Conservation (phyloP, 2,329 filamentous ascomycete genomes). For the Sporothrix protearum region DNA sequence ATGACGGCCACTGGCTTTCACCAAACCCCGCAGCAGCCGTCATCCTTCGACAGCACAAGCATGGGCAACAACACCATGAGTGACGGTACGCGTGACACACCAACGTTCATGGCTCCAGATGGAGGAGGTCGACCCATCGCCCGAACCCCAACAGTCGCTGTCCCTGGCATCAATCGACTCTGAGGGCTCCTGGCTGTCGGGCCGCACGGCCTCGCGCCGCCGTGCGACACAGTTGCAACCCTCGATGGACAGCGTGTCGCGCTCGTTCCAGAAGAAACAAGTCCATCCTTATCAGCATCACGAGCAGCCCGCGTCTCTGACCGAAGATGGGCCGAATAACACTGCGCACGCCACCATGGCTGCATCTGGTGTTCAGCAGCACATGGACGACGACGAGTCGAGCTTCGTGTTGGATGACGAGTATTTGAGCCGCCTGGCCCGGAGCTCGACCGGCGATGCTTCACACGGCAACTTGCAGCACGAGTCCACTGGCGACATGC, state of each 20-base stretch:
- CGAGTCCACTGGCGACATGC: constrained; percentile 49
- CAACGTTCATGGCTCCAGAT: constrained; percentile 42
- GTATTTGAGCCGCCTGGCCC: constrained; percentile 59
- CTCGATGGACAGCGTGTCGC: constrained; percentile 54
- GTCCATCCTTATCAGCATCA: constrained; percentile 43
- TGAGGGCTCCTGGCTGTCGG: constrained; percentile 92
- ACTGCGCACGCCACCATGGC: neutral
- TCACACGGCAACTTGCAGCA: constrained; percentile 33
- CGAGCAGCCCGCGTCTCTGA: constrained; percentile 37
- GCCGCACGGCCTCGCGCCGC: constrained; percentile 49
- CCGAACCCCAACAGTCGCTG: constrained; percentile 67
- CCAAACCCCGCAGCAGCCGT: constrained; percentile 32
- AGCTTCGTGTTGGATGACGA: constrained; percentile 63
- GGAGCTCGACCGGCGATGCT: constrained; percentile 27
- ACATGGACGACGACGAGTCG: constrained; percentile 62
- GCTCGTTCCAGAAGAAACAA: constrained; percentile 41
- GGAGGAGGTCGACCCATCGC: constrained; percentile 47
- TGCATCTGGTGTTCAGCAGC: constrained; percentile 23
- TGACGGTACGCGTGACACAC: constrained; percentile 43
- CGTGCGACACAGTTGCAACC: constrained; percentile 43
- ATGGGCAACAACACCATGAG: constrained; percentile 15
- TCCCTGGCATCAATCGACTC: constrained; percentile 93
- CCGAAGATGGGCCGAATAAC: constrained; percentile 17
- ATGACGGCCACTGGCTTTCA: constrained; percentile 17
- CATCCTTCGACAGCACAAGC: constrained; percentile 19